Conservation (phyloP, 306 rosid genomes). For the Prosopis cineraria region DNA sequence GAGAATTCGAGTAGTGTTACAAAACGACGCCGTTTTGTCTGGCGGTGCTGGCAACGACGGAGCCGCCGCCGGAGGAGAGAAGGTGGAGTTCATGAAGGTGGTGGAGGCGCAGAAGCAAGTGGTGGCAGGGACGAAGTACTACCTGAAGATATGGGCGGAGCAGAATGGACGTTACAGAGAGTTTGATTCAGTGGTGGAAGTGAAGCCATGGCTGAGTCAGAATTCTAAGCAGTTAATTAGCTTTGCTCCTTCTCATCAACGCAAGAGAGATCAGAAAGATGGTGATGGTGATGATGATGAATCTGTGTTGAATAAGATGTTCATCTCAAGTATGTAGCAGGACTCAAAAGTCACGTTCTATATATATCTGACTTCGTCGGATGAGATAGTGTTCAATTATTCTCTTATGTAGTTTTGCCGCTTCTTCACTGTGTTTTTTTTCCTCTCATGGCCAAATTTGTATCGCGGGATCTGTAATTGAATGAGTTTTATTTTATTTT, state of each 20-base stretch:
- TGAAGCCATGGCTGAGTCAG: conserved; percentile 62
- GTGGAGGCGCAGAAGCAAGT: conserved; percentile 78
- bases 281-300: not conserved
- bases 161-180: conserved; percentile 39
- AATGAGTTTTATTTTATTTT: not conserved
- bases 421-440: not conserved
- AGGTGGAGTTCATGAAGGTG: conserved; percentile 58
- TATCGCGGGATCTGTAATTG: not conserved
- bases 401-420: too few species aligned
- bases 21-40: not conserved
- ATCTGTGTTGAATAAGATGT: not conserved
- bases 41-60: too few species aligned
- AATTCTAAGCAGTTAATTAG: conserved; percentile 50
- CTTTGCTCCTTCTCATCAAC: conserved; percentile 46
- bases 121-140: conserved; percentile 72
- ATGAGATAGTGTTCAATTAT: too few species aligned
- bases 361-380: too few species aligned
- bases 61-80: too few species aligned
- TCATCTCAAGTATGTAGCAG: not conserved
- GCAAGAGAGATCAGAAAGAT: not conserved
- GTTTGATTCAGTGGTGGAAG: conserved; percentile 66
- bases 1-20: not conserved
- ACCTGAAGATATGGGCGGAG: conserved; percentile 49
- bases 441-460: not conserved
- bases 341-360: not conserved